A percentile compares a stretch with the other conserved stretches of the same genome.
phyloP scores from a whole-genome alignment of 1,284 basidiomycete species.

The Ceratorhiza oryzae-sativae region DNA sequence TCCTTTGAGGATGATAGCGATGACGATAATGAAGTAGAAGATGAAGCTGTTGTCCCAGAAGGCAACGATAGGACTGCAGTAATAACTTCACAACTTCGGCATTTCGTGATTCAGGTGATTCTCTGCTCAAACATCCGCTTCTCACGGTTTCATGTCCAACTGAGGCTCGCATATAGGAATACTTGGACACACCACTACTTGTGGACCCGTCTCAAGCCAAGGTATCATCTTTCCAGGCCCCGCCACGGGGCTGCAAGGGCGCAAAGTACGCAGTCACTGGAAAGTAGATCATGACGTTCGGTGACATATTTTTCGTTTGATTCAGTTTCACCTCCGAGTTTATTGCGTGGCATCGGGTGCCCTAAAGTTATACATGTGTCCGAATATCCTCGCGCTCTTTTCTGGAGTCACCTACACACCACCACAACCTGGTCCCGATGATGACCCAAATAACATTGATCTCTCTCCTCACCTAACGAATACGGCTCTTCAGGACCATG shows the following conservation, averaged over 20 bases:
- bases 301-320: conserved; percentile 35
- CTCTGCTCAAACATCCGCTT: conserved; percentile 42
- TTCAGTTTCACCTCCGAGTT: conserved; percentile 90
- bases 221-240: conserved; percentile 46
- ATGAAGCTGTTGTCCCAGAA: conserved; percentile 40
- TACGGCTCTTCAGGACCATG: conserved; percentile 81
- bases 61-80: conserved; percentile 62
- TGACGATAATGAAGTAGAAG: conserved; percentile 54
- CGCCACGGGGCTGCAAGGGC: conserved; percentile 55
- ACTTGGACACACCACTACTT: conserved; percentile 77
- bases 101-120: conserved; percentile 98
- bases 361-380: conserved; percentile 79
- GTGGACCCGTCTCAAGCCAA: conserved; percentile 66
- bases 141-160: conserved; percentile 37
- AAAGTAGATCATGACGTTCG: too few relatives aligned
- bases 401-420: conserved; percentile 68
- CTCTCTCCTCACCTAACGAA: conserved; percentile 91
- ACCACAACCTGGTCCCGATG: conserved; percentile 50
- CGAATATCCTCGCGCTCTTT: conserved; percentile 87
- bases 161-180: conserved; percentile 66
- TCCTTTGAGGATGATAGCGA: conserved; percentile 74
- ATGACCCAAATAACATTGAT: conserved; percentile 55
- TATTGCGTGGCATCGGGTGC: conserved; percentile 91
- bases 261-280: conserved; percentile 64
- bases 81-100: conserved; percentile 85